phyloP scores from a whole-genome alignment of 305 asterid species.

The Fraxinus latifolia region DNA sequence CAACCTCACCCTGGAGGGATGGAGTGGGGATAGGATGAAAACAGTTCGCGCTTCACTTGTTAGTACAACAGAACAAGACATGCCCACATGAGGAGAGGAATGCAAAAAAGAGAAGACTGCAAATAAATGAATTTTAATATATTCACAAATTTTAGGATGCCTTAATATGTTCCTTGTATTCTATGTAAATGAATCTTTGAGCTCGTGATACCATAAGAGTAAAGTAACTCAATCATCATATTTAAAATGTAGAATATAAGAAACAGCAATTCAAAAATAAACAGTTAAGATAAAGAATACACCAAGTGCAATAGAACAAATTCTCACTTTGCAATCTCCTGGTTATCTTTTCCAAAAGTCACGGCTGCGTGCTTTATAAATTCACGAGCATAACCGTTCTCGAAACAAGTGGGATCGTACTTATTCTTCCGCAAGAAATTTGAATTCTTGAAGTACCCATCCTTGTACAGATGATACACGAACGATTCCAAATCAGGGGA shows the following conservation, averaged over 20 bases:
- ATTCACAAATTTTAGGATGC: neutral
- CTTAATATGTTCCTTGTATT: neutral
- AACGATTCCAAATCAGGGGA: slow-evolving; percentile 64
- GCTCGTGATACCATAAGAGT: neutral
- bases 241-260: neutral
- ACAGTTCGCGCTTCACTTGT: neutral
- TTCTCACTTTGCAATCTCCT: slow-evolving; percentile 65
- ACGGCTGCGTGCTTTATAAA: slow-evolving; percentile 57
- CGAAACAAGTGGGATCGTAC: slow-evolving; percentile 47
- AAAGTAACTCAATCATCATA: neutral
- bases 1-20: neutral
- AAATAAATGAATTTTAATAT: neutral
- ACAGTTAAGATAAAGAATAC: neutral
- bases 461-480: slow-evolving; percentile 38
- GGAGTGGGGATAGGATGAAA: neutral
- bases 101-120: neutral
- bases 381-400: slow-evolving; percentile 50
- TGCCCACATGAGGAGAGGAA: neutral
- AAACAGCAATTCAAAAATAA: neutral
- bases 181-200: neutral
- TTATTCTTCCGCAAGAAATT: slow-evolving; percentile 38
- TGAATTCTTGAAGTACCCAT: slow-evolving; percentile 56
- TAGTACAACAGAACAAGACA: neutral
- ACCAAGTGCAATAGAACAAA: neutral
- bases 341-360: slow-evolving; percentile 63